phyloP scores from a whole-genome alignment of 495 filamentous ascomycete species.

The Aspergillus conjunctus region DNA sequence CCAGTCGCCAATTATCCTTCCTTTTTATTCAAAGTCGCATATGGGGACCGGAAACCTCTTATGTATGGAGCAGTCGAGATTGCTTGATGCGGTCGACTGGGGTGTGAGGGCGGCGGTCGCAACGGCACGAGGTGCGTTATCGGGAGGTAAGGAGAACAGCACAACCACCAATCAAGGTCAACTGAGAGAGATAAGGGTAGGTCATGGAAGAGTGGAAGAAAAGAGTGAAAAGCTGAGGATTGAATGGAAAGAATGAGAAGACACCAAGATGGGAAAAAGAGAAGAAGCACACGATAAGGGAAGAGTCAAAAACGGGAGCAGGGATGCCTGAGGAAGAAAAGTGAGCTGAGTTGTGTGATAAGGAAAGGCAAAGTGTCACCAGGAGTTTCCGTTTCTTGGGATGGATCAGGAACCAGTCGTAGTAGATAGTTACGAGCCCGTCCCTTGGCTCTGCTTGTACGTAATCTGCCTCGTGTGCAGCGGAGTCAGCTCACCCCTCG shows the following conservation, averaged over 20 bases:
- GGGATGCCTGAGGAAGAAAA: constrained; percentile 5
- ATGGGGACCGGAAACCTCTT: background rate
- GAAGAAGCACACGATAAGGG: constrained; percentile 1
- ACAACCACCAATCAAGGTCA: background rate
- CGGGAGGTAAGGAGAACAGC: background rate
- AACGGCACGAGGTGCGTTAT: constrained; percentile 10
- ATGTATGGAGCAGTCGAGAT: background rate
- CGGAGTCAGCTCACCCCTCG: too few relatives aligned
- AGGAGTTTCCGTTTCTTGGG: too few relatives aligned
- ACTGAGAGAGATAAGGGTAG: background rate
- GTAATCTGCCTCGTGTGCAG: too few relatives aligned
- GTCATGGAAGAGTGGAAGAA: background rate
- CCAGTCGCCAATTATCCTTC: constrained; percentile 5
- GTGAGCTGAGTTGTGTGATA: background rate
- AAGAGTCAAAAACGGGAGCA: background rate
- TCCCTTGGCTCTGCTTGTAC: background rate
- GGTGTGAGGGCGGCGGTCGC: constrained; percentile 8
- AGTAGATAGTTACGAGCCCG: background rate
- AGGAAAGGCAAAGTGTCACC: constrained; percentile 25
- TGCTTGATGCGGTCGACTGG: constrained; percentile 1
- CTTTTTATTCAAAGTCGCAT: constrained; percentile 11
- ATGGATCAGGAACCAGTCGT: background rate
- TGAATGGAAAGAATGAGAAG: background rate
- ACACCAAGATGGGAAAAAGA: background rate
- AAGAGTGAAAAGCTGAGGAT: background rate